These are phyloP conservation scores for Aaosphaeria pasadenensis DNA, from an alignment of 2,329 filamentous ascomycete species.

Conservation along the genomic window DNA sequence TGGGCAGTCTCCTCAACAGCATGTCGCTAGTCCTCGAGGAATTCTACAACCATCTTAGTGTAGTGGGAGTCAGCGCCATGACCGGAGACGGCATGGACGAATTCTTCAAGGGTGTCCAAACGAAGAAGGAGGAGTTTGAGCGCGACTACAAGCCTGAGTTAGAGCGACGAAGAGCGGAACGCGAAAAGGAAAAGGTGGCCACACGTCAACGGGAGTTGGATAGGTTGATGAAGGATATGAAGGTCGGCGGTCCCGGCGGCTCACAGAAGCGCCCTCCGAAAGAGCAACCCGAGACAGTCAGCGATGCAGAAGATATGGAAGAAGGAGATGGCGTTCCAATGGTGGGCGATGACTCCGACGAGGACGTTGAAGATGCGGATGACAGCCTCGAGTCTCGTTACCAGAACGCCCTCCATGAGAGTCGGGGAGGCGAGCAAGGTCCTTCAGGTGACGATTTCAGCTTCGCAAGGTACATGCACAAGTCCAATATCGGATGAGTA, in stretches of 20 bases:
- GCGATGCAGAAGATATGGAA: slow-evolving; percentile 51
- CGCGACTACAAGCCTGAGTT: slow-evolving; percentile 90
- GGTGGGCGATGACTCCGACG: slow-evolving; percentile 50
- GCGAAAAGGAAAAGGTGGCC: slow-evolving; percentile 71
- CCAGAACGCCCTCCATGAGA: slow-evolving; percentile 65
- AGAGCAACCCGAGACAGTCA: slow-evolving; percentile 50
- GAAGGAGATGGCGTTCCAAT: slow-evolving; percentile 54
- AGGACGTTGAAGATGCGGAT: slow-evolving; percentile 55
- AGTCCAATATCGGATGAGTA: slow-evolving; percentile 34
- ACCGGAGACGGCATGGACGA: slow-evolving; percentile 88
- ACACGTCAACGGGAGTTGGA: slow-evolving; percentile 78
- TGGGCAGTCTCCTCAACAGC: slow-evolving; percentile 91
- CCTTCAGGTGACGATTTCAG: slow-evolving; percentile 48
- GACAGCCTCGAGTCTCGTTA: slow-evolving; percentile 74
- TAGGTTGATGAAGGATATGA: slow-evolving; percentile 94
- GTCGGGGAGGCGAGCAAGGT: slow-evolving; percentile 20
- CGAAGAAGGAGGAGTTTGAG: slow-evolving; percentile 85
- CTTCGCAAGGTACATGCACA: slow-evolving; percentile 49
- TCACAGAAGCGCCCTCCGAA: slow-evolving; percentile 32
- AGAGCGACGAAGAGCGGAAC: slow-evolving; percentile 70
- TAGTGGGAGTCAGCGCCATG: slow-evolving; percentile 92
- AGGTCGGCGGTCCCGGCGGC: slow-evolving; percentile 43
- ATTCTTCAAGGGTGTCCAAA: slow-evolving; percentile 85
- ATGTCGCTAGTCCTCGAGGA: slow-evolving; percentile 98
- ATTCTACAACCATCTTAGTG: slow-evolving; percentile 90